Evolutionary conservation across 306 rosid species (phyloP).

Genomic region (Vicia villosa): DNA sequence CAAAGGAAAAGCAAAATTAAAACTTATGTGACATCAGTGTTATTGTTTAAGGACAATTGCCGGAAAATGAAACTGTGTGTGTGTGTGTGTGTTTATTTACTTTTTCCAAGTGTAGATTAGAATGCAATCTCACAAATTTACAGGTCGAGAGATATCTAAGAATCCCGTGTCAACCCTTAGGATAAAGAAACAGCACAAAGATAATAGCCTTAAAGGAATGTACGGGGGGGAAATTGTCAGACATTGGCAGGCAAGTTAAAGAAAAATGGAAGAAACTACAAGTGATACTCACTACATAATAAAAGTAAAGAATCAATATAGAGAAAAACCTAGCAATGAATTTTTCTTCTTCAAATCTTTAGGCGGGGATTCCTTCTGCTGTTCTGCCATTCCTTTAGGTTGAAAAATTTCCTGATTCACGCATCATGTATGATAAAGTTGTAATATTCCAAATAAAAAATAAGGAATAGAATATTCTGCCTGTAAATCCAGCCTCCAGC

Average conservation of each 20-base stretch:
- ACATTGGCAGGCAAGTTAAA: slow-evolving; percentile 1
- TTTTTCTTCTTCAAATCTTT: slow-evolving; percentile 53
- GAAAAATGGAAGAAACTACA: slow-evolving; percentile 10
- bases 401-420: slow-evolving; percentile 27
- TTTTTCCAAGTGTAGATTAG: slow-evolving; percentile 7
- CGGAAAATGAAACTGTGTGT: background rate
- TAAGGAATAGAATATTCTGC: slow-evolving; percentile 11
- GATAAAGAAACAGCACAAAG: slow-evolving; percentile 16
- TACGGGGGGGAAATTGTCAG: background rate
- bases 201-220: background rate
- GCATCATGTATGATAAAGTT: slow-evolving; percentile 33
- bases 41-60: slow-evolving; percentile 1
- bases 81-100: background rate
- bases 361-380: slow-evolving; percentile 59
- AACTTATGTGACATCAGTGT: slow-evolving; percentile 7
- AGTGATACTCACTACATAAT: slow-evolving; percentile 9
- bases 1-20: background rate
- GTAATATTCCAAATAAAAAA: slow-evolving; percentile 27
- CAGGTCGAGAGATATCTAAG: slow-evolving; percentile 11
- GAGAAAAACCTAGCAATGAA: slow-evolving; percentile 59
- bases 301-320: slow-evolving; percentile 33
- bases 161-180: slow-evolving; percentile 11
- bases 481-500: slow-evolving; percentile 23
- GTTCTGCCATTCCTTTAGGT: slow-evolving; percentile 61
- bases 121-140: slow-evolving; percentile 33